phyloP scores from a whole-genome alignment of 805 yeast species.

The Nakazawaea populi region DNA sequence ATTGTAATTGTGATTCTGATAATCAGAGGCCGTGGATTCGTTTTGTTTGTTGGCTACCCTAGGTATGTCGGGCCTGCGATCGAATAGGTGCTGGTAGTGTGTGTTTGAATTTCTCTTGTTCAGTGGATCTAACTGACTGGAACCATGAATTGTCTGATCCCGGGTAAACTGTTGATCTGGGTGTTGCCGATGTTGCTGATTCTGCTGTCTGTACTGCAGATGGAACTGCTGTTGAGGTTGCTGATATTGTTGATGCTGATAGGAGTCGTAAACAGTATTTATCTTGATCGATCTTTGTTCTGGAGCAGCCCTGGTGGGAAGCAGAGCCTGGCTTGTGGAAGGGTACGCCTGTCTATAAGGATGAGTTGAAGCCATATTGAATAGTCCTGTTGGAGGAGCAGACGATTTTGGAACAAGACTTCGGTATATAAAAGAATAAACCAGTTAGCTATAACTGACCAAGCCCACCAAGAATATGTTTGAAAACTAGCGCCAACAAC shows the following conservation, averaged over 20 bases:
- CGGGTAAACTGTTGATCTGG: not conserved
- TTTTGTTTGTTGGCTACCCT: too few species aligned
- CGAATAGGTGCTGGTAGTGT: not conserved
- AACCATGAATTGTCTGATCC: not conserved
- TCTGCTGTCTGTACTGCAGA: not conserved
- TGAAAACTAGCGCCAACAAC: too few species aligned
- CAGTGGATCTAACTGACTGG: not conserved
- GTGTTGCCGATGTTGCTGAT: not conserved
- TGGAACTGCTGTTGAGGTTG: constrained; percentile 6
- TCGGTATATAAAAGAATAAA: too few species aligned
- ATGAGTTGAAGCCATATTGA: constrained; percentile 7
- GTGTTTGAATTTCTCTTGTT: not conserved
- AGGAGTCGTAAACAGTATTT: not conserved
- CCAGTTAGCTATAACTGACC: not conserved
- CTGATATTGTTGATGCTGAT: not conserved
- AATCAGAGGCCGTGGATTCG: too few species aligned
- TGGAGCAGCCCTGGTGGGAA: not conserved
- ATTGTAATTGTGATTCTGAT: too few species aligned
- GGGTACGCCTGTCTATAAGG: constrained; percentile 8
- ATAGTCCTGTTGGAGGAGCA: not conserved
- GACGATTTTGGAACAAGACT: too few species aligned
- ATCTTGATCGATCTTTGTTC: not conserved
- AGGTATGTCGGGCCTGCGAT: not conserved
- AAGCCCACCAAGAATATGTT: not conserved
- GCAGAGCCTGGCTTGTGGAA: not conserved